Percentiles rank a stretch among this genome's conserved stretches.
These are phyloP conservation scores for Penicillium ochrochloron DNA, from an alignment of 495 filamentous ascomycete species.

Conservation along the genomic window DNA sequence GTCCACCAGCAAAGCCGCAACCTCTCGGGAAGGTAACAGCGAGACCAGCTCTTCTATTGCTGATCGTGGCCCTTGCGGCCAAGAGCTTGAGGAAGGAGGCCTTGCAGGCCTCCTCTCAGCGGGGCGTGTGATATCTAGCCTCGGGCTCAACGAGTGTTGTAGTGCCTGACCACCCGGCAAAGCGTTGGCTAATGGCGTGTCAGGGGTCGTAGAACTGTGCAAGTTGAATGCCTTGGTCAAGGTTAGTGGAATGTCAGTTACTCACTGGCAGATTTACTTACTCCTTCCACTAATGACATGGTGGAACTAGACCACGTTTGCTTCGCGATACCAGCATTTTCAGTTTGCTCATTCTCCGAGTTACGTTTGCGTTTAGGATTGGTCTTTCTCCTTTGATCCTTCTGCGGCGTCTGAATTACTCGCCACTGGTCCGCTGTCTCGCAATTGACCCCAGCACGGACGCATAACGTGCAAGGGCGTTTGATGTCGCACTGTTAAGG, in stretches of 20 bases:
- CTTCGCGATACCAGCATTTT: background rate
- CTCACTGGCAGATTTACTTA: constrained; percentile 10
- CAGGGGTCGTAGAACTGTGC: constrained; percentile 25
- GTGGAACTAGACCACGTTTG: constrained; percentile 33
- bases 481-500: constrained; percentile 22
- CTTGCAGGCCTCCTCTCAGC: background rate
- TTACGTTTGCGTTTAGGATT: background rate
- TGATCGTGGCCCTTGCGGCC: constrained; percentile 6
- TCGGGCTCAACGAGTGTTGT: background rate
- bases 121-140: constrained; percentile 2
- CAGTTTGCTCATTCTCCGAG: background rate
- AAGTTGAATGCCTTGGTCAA: constrained; percentile 29
- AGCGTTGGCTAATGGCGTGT: constrained; percentile 24
- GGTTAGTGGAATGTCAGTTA: background rate
- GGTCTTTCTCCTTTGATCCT: background rate
- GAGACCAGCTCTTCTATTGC: constrained; percentile 19
- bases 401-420: background rate
- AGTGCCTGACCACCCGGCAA: constrained; percentile 26
- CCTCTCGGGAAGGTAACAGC: constrained; percentile 27
- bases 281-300: constrained; percentile 35
- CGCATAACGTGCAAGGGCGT: constrained; percentile 23
- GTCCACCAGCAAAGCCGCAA: constrained; percentile 36
- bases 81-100: background rate
- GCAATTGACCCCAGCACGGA: constrained; percentile 14
- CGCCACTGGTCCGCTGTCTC: constrained; percentile 12